Evolutionary conservation across 2,329 filamentous ascomycete genomes (phyloP), one percentile per base, ranked within the genome.

Genomic region (Hymenoscyphus fraxineus): DNA sequence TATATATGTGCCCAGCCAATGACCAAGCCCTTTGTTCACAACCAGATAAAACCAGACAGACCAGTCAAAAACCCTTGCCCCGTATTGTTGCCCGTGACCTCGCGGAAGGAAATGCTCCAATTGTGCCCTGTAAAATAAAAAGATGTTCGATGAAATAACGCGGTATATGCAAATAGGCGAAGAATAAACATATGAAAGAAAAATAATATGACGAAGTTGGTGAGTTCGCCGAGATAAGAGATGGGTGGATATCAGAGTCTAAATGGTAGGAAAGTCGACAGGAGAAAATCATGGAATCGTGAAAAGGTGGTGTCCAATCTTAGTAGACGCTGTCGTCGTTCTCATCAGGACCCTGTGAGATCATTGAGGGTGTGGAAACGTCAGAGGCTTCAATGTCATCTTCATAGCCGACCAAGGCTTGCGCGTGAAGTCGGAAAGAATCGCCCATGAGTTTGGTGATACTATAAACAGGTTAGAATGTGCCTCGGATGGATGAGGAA

Each of bases 401-500:
- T 76, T 97, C 93, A 75, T 97, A 98, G 77, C 94, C 93, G 70
- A 94, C 87, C 40, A 99, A 88, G 70, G 95, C 93, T 80, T 98
- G 93, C 44, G 93, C 91, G 79, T 98, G 94, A 65, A 97, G 87
- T 76, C 96, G 95, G 85, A 99, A 98, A 61, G 95, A 93, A 79
- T 98, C 95, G 73, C 95, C 95, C 91, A 98, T 97, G 60, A 98
- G 87, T 76, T 96, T 93, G 72, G 92, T 94, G 76, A 96, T 94
- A 64, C 91, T 94, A 73, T 31, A 47, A 38, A 44, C 59, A 58
- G 60, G 78, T 88, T 81, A 86, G 84, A 70, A 61, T 59, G 54
- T 13, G 40, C 58, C 19, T 56, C 27, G 63, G 13, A 22, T 22
- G n/a, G 7, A 6, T 51, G n/a, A 9, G 32, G 32, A 40, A 61